phyloP scores from a whole-genome alignment of 768 basidiomycete genomes.

The Crucibulum laeve region DNA sequence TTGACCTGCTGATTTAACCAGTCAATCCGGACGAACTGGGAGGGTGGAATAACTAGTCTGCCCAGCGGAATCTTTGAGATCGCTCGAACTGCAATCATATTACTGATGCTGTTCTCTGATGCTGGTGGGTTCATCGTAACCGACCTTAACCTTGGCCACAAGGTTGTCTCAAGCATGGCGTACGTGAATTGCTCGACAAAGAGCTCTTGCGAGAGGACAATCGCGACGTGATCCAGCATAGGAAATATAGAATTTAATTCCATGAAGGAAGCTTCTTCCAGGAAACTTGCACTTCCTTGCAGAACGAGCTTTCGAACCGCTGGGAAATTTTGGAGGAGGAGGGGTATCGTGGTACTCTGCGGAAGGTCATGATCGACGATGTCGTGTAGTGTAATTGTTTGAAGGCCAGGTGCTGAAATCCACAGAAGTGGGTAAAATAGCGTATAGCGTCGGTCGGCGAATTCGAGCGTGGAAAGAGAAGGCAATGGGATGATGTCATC shows the following conservation, averaged over 20 bases:
- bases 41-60: constrained; percentile 11
- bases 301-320: constrained; percentile 13
- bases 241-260: constrained; percentile 15
- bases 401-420: constrained; percentile 15
- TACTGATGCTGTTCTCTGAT: constrained; percentile 13
- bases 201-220: constrained; percentile 11
- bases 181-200: constrained; percentile 12
- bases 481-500: constrained; percentile 14
- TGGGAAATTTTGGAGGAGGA: constrained; percentile 12
- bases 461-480: constrained; percentile 12
- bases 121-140: constrained; percentile 15
- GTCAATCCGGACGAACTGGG: constrained; percentile 11
- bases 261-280: constrained; percentile 11
- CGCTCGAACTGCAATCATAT: constrained; percentile 13
- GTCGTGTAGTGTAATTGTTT: constrained; percentile 15
- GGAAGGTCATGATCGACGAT: constrained; percentile 17
- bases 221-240: constrained; percentile 10
- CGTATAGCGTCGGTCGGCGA: constrained; percentile 17
- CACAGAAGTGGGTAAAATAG: constrained; percentile 16
- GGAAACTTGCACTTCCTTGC: constrained; percentile 13
- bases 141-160: constrained; percentile 15
- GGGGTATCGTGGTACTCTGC: constrained; percentile 8
- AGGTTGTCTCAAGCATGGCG: constrained; percentile 9
- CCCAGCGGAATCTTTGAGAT: constrained; percentile 10
- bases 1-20: constrained; percentile 13